Base-by-base conservation (phyloP, 1,284 basidiomycete species). In the Ceratobasidium sp. region DNA sequence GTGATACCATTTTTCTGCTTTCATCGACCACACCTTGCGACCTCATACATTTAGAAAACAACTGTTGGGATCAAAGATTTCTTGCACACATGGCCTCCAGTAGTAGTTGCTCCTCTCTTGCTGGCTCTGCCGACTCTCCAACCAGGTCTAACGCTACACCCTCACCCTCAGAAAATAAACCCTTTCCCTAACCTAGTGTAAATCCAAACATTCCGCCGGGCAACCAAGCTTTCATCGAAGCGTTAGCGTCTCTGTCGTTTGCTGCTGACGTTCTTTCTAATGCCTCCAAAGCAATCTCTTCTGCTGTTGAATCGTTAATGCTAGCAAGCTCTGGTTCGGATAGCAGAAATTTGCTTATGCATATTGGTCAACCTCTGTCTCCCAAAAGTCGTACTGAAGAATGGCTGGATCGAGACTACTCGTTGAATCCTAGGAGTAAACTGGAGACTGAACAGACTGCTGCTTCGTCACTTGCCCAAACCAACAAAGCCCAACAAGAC, bases 201-300 rank as follows among this genome's bases (percentile, higher is more conserved):
- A 46, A 46, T 15, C 15, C 15, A 15, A 46, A 46, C 15, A 15
- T 15, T 46, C 44, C 59, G 7, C 59, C 20, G 38, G 20, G 40
- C 59, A 62, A 42, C 59, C 33, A 38, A 17, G 59, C 59, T 40
- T 62, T 62, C 15, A 50, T n/a, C 3, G 67, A 69, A 52, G 46
- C 46, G 13, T 13, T 69, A 5, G 46, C 67, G 3, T 69, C 67
- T 38, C 33, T 69, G 33, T 23, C 67, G 6, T 23, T 54, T 20
- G 67, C 67, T 2, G 48, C 67, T 12, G 67, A 69, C 3, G 15
- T 40, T 38, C 67, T 69, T 20, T 48, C 67, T 10, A 69, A 28
- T 52, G 67, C 67, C 28, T 38, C 59, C 9, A 62, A 62, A 62
- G 59, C 59, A 5, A 62, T 62, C 28, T 62, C 59, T 7, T 62